Evolutionary conservation across 108 stramenopile species (phyloP), one percentile per base, ranked within the genome.

Genomic region (Pseudonitzschia pungens): DNA sequence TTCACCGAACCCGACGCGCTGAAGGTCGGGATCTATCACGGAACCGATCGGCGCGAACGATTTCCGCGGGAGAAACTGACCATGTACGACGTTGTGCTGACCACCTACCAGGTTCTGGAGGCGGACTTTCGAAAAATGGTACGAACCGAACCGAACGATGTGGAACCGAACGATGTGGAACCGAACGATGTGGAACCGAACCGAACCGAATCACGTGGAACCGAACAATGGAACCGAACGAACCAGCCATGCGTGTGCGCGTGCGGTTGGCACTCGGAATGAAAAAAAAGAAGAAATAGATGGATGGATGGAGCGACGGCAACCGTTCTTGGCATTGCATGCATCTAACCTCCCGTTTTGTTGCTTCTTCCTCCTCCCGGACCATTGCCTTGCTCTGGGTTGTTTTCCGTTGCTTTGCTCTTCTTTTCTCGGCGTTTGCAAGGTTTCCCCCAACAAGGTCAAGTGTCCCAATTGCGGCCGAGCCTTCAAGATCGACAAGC

Each of bases 41-140:
- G 99, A 11, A 77, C 87, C 9, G 84, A 94, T 60, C 81, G 98
- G 27, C 81, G 79, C 11, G 58, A 82, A 26, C 67, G 79, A 42
- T 83, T 90, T 5, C 89, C 96, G 12, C 73, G 84, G 11, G 82
- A 85, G 69, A 80, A 92, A 59, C 79, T 99, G 60, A 68, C 54
- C 70, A 91, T 84, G 69, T 96, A 91, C 72, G 99, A 99, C 69
- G 83, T 99, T 12, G 95, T 98, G 6, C 83, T 99, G 20, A 99
- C 99, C 0, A 97, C 98, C 0, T 99, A 99, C 80, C 94, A 97
- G 65, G 94, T 98, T 4, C 73, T 99, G 31, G 97, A 98, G 75
- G 81, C 91, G 22, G 97, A 99, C 65, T 96, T 93, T 77, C 83
- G 96, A 15, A 95, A 96, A 71, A 97, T 97, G 94, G 83, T 91